Percentiles rank a stretch among this genome's conserved stretches.
phyloP scores from a whole-genome alignment of 768 basidiomycete genomes.

The Sarcodon aspratus region DNA sequence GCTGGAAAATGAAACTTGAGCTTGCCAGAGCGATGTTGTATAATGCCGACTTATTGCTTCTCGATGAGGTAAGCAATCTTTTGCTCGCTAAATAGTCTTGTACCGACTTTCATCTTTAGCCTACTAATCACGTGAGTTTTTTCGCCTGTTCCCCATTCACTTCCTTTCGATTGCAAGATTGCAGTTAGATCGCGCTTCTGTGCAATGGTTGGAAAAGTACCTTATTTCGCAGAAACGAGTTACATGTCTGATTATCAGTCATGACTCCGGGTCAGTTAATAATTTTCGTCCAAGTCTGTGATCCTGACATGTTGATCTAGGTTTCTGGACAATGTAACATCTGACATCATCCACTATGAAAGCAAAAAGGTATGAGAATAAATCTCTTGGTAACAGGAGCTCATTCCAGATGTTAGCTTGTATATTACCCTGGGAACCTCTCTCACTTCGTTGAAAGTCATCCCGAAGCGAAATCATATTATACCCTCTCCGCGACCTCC shows the following conservation, averaged over 20 bases:
- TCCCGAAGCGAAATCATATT: slow-evolving; percentile 93
- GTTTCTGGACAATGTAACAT: slow-evolving; percentile 91
- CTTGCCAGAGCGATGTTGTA: slow-evolving; percentile 94
- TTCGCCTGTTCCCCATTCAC: neutral
- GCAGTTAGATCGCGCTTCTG: slow-evolving; percentile 74
- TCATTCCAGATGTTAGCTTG: slow-evolving; percentile 40
- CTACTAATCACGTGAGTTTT: slow-evolving; percentile 77
- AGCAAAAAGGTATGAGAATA: slow-evolving; percentile 57
- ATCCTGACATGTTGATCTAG: slow-evolving; percentile 22
- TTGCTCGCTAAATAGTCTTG: slow-evolving; percentile 7
- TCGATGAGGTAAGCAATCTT: slow-evolving; percentile 59
- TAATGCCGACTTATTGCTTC: slow-evolving; percentile 75
- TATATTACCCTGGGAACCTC: slow-evolving; percentile 89
- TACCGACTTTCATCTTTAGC: slow-evolving; percentile 31
- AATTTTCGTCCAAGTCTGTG: neutral
- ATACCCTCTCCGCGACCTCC: slow-evolving; percentile 86
- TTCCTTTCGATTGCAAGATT: neutral
- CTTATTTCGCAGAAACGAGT: slow-evolving; percentile 71
- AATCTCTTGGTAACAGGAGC: slow-evolving; percentile 1
- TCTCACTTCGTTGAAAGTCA: slow-evolving; percentile 82
- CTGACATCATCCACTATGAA: slow-evolving; percentile 97
- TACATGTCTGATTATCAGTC: slow-evolving; percentile 89
- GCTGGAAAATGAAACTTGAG: slow-evolving; percentile 99
- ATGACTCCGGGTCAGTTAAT: slow-evolving; percentile 80
- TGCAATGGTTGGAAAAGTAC: slow-evolving; percentile 88